Evolutionary conservation across 192 early-diverging fungal species (phyloP).

Genomic region (Coemansia sp.): DNA sequence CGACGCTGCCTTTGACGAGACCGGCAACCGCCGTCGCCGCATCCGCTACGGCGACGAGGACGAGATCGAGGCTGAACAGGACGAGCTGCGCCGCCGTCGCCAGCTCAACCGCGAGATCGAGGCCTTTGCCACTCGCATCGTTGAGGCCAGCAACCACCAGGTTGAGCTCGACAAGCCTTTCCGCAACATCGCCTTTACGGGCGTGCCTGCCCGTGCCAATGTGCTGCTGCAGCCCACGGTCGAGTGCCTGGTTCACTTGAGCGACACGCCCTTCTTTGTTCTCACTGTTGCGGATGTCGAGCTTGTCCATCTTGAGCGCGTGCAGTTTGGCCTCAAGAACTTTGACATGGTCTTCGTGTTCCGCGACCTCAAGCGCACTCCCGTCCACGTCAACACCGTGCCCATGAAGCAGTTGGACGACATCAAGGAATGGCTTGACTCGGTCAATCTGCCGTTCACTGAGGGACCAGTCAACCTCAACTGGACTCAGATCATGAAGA

Average conservation of each 20-base stretch:
- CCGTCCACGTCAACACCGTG: constrained; percentile 95
- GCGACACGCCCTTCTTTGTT: constrained; percentile 89
- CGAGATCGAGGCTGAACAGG: constrained; percentile 93
- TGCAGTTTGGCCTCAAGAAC: constrained; percentile 95
- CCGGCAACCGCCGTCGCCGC: constrained; percentile 84
- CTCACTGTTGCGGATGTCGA: constrained; percentile 91
- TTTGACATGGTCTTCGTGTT: constrained; percentile 99
- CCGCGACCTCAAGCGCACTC: constrained; percentile 85
- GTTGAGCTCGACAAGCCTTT: constrained; percentile 92
- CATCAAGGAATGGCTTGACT: constrained; percentile 94
- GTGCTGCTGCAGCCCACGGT: constrained; percentile 93
- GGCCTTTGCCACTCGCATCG: constrained; percentile 86
- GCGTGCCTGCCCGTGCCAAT: constrained; percentile 89
- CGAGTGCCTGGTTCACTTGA: constrained; percentile 94
- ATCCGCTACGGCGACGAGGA: constrained; percentile 97
- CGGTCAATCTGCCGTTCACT: constrained; percentile 86
- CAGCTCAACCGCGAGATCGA: constrained; percentile 93
- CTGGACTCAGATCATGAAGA: constrained; percentile 99
- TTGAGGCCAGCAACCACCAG: constrained; percentile 73
- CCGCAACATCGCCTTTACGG: constrained; percentile 90
- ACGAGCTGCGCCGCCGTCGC: constrained; percentile 81
- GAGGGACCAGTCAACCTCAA: constrained; percentile 93
- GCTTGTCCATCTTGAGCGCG: constrained; percentile 93
- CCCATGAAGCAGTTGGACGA: constrained; percentile 87
- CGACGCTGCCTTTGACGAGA: constrained; percentile 95